phyloP scores from a whole-genome alignment of 2,329 filamentous ascomycete genomes.

The Epichloe amarillans region DNA sequence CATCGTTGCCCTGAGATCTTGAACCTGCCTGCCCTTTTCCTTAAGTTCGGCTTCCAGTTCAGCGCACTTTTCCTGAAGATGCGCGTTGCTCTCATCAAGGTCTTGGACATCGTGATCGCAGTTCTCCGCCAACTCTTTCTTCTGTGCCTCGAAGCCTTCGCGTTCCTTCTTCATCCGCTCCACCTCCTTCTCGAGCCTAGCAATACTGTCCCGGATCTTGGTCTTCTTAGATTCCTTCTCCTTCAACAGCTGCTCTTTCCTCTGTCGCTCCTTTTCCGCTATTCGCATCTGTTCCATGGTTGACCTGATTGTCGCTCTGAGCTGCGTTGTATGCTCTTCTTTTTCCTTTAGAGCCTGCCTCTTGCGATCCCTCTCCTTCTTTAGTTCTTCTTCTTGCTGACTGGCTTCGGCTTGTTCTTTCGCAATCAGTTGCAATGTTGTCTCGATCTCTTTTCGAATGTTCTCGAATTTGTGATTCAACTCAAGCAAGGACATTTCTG shows the following conservation, averaged over 20 bases:
- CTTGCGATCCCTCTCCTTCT: conserved; percentile 67
- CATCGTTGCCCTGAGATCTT: conserved; percentile 57
- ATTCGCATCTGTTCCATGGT: conserved; percentile 72
- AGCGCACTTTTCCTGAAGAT: conserved; percentile 50
- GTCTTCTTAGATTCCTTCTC: conserved; percentile 56
- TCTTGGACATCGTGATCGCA: conserved; percentile 38
- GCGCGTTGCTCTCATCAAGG: conserved; percentile 40
- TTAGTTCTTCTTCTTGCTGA: conserved; percentile 51
- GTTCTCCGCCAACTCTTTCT: conserved; percentile 34
- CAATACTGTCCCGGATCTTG: conserved; percentile 57
- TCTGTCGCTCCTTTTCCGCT: conserved; percentile 63
- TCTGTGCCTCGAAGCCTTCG: conserved; percentile 40
- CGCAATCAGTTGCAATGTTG: conserved; percentile 54
- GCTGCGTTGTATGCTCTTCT: conserved; percentile 74
- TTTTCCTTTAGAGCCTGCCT: conserved; percentile 72
- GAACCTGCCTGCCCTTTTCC: conserved; percentile 52
- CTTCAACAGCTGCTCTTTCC: conserved; percentile 59
- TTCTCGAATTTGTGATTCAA: conserved; percentile 70
- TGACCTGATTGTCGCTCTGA: conserved; percentile 67
- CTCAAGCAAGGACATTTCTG: conserved; percentile 57
- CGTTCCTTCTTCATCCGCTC: conserved; percentile 45
- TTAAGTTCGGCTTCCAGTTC: conserved; percentile 60
- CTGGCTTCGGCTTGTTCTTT: conserved; percentile 62
- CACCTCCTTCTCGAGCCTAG: conserved; percentile 53
- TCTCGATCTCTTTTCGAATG: conserved; percentile 73